Evolutionary conservation across 2,329 filamentous ascomycete genomes (phyloP).

Genomic region (Lecanosticta acicola): DNA sequence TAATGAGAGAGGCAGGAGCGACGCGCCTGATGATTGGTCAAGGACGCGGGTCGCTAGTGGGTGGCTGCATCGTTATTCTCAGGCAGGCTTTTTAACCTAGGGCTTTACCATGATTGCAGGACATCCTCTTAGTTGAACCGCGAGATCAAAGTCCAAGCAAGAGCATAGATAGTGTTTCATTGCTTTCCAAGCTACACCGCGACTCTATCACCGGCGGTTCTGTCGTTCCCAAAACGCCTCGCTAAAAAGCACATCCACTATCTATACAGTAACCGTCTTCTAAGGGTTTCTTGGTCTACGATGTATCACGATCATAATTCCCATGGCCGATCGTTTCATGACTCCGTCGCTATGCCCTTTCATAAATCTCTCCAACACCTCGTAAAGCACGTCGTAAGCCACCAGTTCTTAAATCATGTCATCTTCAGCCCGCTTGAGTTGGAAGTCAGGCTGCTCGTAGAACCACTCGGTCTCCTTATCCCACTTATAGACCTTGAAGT

Average conservation of each 20-base stretch:
- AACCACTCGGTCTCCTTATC: conserved; percentile 75
- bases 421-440: conserved; percentile 55
- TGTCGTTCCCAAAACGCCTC: neutral
- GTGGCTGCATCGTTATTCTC: too few relatives aligned
- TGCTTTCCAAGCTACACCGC: neutral
- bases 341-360: conserved; percentile 4
- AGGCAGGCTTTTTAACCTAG: too few relatives aligned
- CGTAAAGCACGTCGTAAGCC: neutral
- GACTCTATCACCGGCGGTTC: neutral
- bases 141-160: too few relatives aligned
- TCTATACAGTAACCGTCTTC: neutral
- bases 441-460: conserved; percentile 77
- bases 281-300: neutral
- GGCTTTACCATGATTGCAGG: too few relatives aligned
- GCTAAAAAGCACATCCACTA: neutral
- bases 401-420: conserved; percentile 28
- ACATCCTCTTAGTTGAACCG: too few relatives aligned
- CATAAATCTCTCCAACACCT: neutral
- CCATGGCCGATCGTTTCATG: neutral
- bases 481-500: conserved; percentile 93
- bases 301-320: neutral
- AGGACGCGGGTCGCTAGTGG: too few relatives aligned
- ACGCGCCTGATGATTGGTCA: too few relatives aligned
- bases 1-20: too few relatives aligned
- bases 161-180: neutral